These are phyloP conservation scores for Carex scoparia DNA, from an alignment of 176 grass and related monocot species.

Conservation along the genomic window DNA sequence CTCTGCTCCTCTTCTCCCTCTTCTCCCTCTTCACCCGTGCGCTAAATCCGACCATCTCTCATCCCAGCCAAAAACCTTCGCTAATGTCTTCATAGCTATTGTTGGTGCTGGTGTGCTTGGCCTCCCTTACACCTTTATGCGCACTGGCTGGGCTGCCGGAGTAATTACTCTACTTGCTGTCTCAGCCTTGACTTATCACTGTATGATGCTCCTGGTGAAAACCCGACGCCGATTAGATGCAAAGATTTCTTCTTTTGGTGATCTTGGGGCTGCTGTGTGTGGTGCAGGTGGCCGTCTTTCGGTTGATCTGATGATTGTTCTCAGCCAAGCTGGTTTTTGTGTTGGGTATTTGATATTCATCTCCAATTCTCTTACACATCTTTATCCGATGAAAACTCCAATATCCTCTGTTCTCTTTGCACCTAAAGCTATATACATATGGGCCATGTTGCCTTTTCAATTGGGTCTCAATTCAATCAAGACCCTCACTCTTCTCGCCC, in stretches of 20 bases:
- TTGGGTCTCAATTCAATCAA: slow-evolving; percentile 90
- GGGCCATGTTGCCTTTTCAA: slow-evolving; percentile 83
- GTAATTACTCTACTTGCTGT: slow-evolving; percentile 49
- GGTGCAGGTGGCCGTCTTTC: slow-evolving; percentile 51
- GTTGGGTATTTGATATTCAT: slow-evolving; percentile 94
- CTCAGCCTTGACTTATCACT: slow-evolving; percentile 79
- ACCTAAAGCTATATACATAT: slow-evolving; percentile 67
- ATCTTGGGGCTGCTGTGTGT: slow-evolving; percentile 59
- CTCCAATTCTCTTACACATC: slow-evolving; percentile 64
- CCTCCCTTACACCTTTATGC: slow-evolving; percentile 96
- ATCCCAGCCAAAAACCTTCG: slow-evolving; percentile 93
- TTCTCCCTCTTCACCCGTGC: slow-evolving; percentile 45
- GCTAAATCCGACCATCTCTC: slow-evolving; percentile 32
- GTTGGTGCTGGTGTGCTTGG: slow-evolving; percentile 89
- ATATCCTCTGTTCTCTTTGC: slow-evolving; percentile 36
- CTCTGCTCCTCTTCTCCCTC: slow-evolving; percentile 52
- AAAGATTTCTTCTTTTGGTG: slow-evolving; percentile 81
- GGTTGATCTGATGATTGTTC: slow-evolving; percentile 86
- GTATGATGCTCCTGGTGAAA: slow-evolving; percentile 89
- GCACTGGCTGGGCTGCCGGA: slow-evolving; percentile 79
- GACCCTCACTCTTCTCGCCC: slow-evolving; percentile 88
- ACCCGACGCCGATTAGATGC: slow-evolving; percentile 52
- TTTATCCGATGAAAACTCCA: slow-evolving; percentile 36
- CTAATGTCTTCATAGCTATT: slow-evolving; percentile 92
- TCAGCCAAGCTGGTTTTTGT: slow-evolving; percentile 92